Evolutionary conservation across 345 rosid species (phyloP).

Genomic region (Balakata baccata): DNA sequence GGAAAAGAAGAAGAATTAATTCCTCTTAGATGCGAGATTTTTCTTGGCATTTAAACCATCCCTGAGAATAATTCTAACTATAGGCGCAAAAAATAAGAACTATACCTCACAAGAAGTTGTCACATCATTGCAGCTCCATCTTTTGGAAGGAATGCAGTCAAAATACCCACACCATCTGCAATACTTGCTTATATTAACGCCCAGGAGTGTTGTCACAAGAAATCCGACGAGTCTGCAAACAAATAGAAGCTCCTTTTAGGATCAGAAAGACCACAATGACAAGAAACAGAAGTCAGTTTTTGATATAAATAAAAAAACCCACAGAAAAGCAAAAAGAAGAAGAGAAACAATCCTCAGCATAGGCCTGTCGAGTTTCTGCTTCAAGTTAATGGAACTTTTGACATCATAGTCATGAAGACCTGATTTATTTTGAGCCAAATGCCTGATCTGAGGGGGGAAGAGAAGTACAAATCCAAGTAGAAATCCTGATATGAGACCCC

Average conservation of each 20-base stretch:
- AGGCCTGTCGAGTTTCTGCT: slow-evolving; percentile 68
- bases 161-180: slow-evolving; percentile 70
- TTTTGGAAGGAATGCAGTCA: slow-evolving; percentile 59
- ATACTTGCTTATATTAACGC: slow-evolving; percentile 51
- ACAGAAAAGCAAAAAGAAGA: slow-evolving; percentile 52
- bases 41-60: too few relatives aligned
- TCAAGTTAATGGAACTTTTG: slow-evolving; percentile 40
- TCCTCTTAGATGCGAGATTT: too few relatives aligned
- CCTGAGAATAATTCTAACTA: background rate
- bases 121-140: slow-evolving; percentile 74
- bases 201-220: slow-evolving; percentile 42
- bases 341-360: slow-evolving; percentile 55
- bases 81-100: slow-evolving; percentile 8
- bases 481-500: slow-evolving; percentile 69
- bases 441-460: slow-evolving; percentile 53
- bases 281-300: slow-evolving; percentile 1
- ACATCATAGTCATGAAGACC: slow-evolving; percentile 44
- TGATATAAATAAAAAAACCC: slow-evolving; percentile 28
- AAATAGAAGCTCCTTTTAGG: slow-evolving; percentile 8
- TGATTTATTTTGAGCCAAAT: slow-evolving; percentile 41
- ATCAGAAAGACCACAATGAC: background rate
- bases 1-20: too few relatives aligned
- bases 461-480: slow-evolving; percentile 70
- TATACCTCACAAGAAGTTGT: slow-evolving; percentile 66
- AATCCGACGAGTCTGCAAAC: slow-evolving; percentile 49